Percentiles rank a stretch among this genome's conserved stretches.
These are phyloP conservation scores for Babesia caballi DNA, from an alignment of 169 alveolate genomes.

Conservation along the genomic window DNA sequence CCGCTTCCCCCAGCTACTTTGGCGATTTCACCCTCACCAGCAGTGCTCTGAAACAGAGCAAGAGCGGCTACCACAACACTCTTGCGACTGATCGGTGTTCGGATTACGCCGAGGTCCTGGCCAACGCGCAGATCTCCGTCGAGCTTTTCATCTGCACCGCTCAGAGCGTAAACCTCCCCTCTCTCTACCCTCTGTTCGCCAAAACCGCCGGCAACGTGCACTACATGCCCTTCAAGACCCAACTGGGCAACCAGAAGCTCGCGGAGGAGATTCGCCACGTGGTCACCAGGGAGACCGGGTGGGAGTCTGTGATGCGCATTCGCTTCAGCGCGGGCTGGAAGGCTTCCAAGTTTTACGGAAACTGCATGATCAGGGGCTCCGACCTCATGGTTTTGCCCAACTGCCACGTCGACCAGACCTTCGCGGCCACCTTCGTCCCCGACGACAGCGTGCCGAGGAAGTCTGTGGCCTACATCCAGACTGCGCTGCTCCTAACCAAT, in stretches of 20 bases:
- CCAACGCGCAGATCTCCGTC: constrained; percentile 66
- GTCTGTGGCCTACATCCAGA: constrained; percentile 89
- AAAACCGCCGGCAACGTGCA: constrained; percentile 59
- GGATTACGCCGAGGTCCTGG: constrained; percentile 38
- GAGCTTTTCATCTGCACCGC: constrained; percentile 84
- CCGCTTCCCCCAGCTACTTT: constrained; percentile 79
- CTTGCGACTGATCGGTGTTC: constrained; percentile 54
- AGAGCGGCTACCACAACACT: constrained; percentile 7
- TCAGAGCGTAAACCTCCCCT: constrained; percentile 59
- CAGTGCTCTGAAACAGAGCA: constrained; percentile 46
- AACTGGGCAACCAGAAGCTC: constrained; percentile 69
- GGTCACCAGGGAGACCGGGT: constrained; percentile 84
- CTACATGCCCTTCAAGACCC: constrained; percentile 71
- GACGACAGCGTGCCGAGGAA: constrained; percentile 75
- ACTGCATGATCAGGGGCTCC: constrained; percentile 86
- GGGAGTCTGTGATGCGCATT: constrained; percentile 97
- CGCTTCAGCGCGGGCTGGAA: constrained; percentile 94
- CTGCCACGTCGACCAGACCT: constrained; percentile 86
- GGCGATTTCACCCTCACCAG: constrained; percentile 76
- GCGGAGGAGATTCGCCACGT: constrained; percentile 83
- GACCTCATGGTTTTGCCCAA: constrained; percentile 89
- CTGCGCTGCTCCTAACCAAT: constrained; percentile 95
- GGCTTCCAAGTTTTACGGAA: constrained; percentile 89
- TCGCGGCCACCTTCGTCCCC: constrained; percentile 83
- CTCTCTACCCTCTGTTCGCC: constrained; percentile 25